Evolutionary conservation across 352 stramenopile species (phyloP), one percentile per base, ranked within the genome.

Genomic region (Pythium coloratum): DNA sequence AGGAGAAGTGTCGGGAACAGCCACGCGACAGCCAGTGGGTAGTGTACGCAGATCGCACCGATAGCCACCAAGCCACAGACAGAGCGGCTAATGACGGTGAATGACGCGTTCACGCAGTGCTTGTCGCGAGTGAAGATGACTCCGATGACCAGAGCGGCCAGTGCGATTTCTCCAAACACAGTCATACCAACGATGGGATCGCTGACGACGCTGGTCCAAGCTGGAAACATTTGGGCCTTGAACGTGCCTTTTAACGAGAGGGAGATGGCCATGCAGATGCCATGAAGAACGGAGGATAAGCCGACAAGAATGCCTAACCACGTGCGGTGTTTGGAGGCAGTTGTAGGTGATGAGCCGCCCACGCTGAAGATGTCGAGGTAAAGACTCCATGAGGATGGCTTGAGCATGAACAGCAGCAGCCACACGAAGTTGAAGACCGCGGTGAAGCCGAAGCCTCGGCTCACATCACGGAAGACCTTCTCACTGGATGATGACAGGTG

Each of bases 361-460:
- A 70, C 56, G 12, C 56, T 36, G 1, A 75, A 55, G 2, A 81
- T 18, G 24, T 71, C 51, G 26, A 82, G 54, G 12, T 70, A 72
- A 14, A 76, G 44, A 6, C 64, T 65, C 75, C 75, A 82, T 16
- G 66, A 58, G 12, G 66, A 72, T 24, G 55, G 55, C 24, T 66
- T 67, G 20, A 47, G 53, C 9, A 71, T 20, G 3, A 69, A 40
- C 1, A 76, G 59, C 2, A 79, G 38, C 24, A 80, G 28, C 50
- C 62, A 69, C 24, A 74, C 57, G 40, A 73, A 51, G 51, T 59
- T 71, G 53, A 77, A 74, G n/a, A 79, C 26, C 2, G 67, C 56
- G 14, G 57, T 72, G 55, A 72, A 79, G 6, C 47, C 75, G 28
- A 76, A 76, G 55, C 68, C 67, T 24, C 67, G 65, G 14, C 68